Percentiles rank a stretch among this genome's conserved stretches.
Conservation (phyloP, 202 grass and related monocot species). For the Carex sylvatica region DNA sequence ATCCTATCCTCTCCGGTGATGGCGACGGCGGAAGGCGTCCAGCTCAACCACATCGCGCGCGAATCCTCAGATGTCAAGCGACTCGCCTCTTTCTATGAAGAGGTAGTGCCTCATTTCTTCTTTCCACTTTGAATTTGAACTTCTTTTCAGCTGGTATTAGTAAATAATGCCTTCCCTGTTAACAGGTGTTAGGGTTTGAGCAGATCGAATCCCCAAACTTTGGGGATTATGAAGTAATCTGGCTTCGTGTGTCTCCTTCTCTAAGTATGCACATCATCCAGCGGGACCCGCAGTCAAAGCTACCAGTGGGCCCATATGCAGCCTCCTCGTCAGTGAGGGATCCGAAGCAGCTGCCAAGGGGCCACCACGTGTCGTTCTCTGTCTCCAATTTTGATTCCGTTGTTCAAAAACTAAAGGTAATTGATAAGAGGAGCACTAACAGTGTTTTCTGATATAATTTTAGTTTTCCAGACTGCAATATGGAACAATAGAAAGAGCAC, state of each 20-base stretch:
- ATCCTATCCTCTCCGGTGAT: constrained; percentile 22
- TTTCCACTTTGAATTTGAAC: background rate
- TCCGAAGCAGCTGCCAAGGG: constrained; percentile 48
- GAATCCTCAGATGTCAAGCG: constrained; percentile 75
- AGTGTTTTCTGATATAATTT: background rate
- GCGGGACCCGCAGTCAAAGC: constrained; percentile 44
- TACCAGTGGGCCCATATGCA: constrained; percentile 24
- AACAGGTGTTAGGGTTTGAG: constrained; percentile 69
- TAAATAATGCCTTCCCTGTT: background rate
- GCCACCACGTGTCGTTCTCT: constrained; percentile 74
- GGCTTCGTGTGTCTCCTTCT: constrained; percentile 65
- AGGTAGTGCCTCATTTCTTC: constrained; percentile 21
- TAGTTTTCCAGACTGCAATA: background rate
- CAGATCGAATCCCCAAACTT: constrained; percentile 40
- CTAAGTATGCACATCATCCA: constrained; percentile 80
- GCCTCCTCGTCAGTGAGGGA: constrained; percentile 28
- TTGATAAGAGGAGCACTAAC: background rate
- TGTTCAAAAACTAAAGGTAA: constrained; percentile 45
- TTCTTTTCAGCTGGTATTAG: background rate
- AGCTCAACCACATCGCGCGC: constrained; percentile 76
- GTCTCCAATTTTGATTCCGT: constrained; percentile 78
- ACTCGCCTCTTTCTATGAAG: constrained; percentile 83
- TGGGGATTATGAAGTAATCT: constrained; percentile 54
- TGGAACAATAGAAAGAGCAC: background rate
- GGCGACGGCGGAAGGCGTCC: constrained; percentile 49